Evolutionary conservation across 495 filamentous ascomycete genomes (phyloP).

Genomic region (Podospora bellae-mahoneyi): DNA sequence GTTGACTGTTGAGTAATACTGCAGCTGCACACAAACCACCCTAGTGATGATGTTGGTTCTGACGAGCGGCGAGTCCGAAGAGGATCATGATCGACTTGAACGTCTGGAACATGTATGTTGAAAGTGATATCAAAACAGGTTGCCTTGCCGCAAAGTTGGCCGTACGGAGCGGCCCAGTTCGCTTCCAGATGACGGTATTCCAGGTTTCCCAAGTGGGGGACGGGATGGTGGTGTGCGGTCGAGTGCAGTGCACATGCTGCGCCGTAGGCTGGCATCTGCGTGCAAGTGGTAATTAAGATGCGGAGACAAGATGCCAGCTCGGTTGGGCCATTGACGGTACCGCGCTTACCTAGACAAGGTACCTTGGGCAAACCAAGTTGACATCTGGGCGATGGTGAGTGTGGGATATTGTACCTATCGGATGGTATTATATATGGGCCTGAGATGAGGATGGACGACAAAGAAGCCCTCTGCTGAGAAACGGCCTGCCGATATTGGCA

Average conservation of each 20-base stretch:
- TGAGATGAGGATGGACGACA: neutral
- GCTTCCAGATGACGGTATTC: neutral
- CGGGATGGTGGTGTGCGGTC: neutral
- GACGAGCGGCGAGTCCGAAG: neutral
- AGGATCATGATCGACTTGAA: neutral
- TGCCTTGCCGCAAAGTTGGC: constrained; percentile 5
- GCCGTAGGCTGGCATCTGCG: neutral
- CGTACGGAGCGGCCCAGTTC: neutral
- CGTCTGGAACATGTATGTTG: neutral
- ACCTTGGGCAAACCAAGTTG: neutral
- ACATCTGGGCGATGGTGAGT: neutral
- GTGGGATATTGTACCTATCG: neutral
- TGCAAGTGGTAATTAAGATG: neutral
- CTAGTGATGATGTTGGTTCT: neutral
- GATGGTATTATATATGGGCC: neutral
- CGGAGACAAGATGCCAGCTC: neutral
- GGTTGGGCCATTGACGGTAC: neutral
- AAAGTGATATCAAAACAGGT: neutral
- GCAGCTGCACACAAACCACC: neutral
- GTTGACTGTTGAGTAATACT: neutral
- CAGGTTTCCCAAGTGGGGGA: neutral
- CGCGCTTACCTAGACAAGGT: neutral
- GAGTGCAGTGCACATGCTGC: too few species aligned
- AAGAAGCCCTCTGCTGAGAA: neutral
- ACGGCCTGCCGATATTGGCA: constrained; percentile 2